Evolutionary conservation across 495 filamentous ascomycete species (phyloP), one percentile per base, ranked within the genome.

Genomic region (Evernia prunastri): DNA sequence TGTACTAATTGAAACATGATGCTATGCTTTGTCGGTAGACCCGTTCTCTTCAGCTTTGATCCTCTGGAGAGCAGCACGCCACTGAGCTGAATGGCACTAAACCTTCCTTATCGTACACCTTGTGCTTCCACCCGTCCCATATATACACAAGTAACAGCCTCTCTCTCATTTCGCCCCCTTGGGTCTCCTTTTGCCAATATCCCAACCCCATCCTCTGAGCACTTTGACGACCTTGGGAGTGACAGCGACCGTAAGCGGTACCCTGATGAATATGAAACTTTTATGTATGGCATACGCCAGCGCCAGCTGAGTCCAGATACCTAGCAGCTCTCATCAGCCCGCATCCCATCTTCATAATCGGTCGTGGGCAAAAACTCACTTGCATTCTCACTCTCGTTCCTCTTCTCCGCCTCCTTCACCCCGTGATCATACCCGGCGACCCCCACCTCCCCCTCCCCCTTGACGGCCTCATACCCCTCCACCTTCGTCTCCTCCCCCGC

Each of bases 261-360:
- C 89, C 12, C 94, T 83, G 60, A 97, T 76, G 74, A 99, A 96
- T 59, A 99, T 96, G 74, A 98, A 92, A 66, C 88, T 94, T 76
- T 99, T 99, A 80, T 99, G 94, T 59, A 99, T 88, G 0, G 93
- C 94, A 69, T 99, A 99, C 9, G 94, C 95, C 18, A 99, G 83
- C 18, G 89, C 94, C 33, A 97, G 78, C 69, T 97, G 92, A 6
- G 94, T 99, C 86, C 86, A 89, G 51, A 91, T 77, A 67, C 85
- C 87, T 89, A 57, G 15, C 37, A 35, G 53, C 54, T 58, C 31
- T 33, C n/a, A 20, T 35, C 17, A 42, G 37, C 39, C 25, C 58
- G 43, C 17, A 25, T 47, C 7, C 6, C 8, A 11, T 25, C 23
- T 47, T 27, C 1, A 4, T 23, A 33, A 17, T 27, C 57, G 13